A percentile compares a stretch with the other conserved stretches of the same genome.
Conservation (phyloP, 805 yeast species). For the Lipomyces kockii region DNA sequence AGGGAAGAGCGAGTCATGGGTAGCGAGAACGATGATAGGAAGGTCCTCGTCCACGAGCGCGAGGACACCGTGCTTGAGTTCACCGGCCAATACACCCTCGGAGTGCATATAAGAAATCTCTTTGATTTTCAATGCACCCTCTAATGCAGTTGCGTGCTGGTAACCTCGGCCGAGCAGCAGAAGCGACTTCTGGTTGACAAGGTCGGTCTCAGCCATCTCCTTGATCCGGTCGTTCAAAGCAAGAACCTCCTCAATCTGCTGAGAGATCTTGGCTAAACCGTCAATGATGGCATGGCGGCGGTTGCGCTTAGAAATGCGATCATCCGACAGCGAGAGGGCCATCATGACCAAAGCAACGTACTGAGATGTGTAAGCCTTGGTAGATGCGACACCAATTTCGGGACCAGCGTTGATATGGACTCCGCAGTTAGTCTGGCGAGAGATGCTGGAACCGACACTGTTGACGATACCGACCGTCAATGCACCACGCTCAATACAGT, state of each 20-base stretch:
- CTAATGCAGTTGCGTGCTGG: conserved; percentile 95
- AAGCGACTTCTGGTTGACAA: conserved; percentile 83
- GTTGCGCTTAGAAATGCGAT: conserved; percentile 71
- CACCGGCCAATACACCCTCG: conserved; percentile 99
- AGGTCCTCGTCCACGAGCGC: conserved; percentile 93
- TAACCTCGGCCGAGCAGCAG: conserved; percentile 95
- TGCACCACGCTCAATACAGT: conserved; percentile 96
- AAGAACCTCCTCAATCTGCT: conserved; percentile 79
- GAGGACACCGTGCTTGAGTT: conserved; percentile 95
- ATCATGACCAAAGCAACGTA: conserved; percentile 96
- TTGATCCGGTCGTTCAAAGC: conserved; percentile 74
- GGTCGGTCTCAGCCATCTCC: conserved; percentile 68
- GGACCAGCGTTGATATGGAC: conserved; percentile 99
- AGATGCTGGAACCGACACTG: conserved; percentile 94
- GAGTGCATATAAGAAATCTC: conserved; percentile 99
- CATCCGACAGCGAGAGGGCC: conserved; percentile 93
- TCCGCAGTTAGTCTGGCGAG: conserved; percentile 98
- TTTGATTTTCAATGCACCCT: conserved; percentile 97
- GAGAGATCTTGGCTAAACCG: conserved; percentile 82
- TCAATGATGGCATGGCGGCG: conserved; percentile 86
- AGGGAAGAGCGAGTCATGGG: conserved; percentile 94
- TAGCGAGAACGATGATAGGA: conserved; percentile 95
- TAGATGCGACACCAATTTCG: conserved; percentile 98
- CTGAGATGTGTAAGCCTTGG: conserved; percentile 98
- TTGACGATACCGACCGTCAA: conserved; percentile 96